Evolutionary conservation across 805 yeast species (phyloP).

Genomic region (Starmerella tilneyi): DNA sequence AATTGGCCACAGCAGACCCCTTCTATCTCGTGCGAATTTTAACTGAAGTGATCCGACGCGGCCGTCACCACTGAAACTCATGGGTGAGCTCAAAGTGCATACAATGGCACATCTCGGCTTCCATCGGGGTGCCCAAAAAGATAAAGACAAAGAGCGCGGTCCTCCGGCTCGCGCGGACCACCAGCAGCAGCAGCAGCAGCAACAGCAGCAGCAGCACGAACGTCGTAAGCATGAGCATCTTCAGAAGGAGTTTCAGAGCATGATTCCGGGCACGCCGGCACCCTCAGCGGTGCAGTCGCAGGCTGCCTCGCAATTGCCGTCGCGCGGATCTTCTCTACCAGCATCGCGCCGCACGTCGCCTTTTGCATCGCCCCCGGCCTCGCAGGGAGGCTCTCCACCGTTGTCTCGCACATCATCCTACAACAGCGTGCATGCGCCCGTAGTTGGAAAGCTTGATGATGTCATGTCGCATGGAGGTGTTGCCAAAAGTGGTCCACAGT

Average conservation of each 20-base stretch:
- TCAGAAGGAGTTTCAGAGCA: constrained; percentile 3
- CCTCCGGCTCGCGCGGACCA: background rate
- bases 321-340: background rate
- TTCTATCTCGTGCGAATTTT: no score
- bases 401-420: constrained; percentile 1
- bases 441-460: no score
- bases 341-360: background rate
- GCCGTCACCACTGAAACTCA: background rate
- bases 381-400: background rate
- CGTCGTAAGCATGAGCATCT: background rate
- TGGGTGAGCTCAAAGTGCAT: constrained; percentile 6
- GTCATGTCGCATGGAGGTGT: no score
- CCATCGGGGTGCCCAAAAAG: constrained; percentile 5
- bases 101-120: constrained; percentile 5
- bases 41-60: no score
- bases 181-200: background rate
- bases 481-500: no score
- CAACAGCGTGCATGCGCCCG: no score
- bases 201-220: background rate
- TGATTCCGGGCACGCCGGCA: constrained; percentile 3
- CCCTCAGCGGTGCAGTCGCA: background rate
- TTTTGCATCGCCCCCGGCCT: background rate
- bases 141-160: constrained; percentile 4
- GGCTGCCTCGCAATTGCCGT: background rate
- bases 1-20: constrained; percentile 8